Conservation (phyloP, 495 filamentous ascomycete genomes). For the Hypoxylon lienhwacheense region DNA sequence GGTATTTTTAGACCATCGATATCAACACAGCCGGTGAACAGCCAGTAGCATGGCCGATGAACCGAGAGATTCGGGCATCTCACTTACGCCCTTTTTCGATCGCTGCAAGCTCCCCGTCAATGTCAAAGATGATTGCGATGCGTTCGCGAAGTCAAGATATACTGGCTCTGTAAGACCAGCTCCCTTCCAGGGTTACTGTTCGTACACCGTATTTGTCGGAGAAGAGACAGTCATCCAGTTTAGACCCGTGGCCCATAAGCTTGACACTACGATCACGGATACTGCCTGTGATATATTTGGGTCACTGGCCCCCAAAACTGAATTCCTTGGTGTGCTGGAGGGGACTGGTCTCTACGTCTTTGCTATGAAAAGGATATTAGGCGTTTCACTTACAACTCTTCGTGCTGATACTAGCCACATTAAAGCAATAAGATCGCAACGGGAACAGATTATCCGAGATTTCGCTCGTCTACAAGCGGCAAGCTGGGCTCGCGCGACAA, state of each 20-base stretch:
- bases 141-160: conserved; percentile 25
- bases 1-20: background rate
- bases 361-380: conserved; percentile 47
- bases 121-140: conserved; percentile 35
- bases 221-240: conserved; percentile 52
- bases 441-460: conserved; percentile 44
- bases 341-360: conserved; percentile 41
- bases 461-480: conserved; percentile 48
- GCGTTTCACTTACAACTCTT: conserved; percentile 43
- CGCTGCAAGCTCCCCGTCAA: conserved; percentile 27
- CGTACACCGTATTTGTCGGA: conserved; percentile 50
- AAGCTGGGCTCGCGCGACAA: conserved; percentile 37
- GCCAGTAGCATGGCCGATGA: conserved; percentile 27
- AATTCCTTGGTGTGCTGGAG: conserved; percentile 27
- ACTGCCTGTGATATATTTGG: conserved; percentile 46
- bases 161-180: conserved; percentile 31
- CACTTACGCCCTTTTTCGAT: conserved; percentile 31
- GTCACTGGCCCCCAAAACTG: conserved; percentile 43
- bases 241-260: conserved; percentile 46
- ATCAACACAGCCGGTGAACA: background rate
- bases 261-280: conserved; percentile 46
- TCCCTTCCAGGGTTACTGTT: conserved; percentile 56
- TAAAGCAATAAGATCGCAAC: conserved; percentile 15
- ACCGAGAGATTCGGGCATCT: conserved; percentile 30
- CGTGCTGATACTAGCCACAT: conserved; percentile 19